These are phyloP conservation scores for Neurospora sp. DNA, from an alignment of 495 filamentous ascomycete species.

Conservation along the genomic window DNA sequence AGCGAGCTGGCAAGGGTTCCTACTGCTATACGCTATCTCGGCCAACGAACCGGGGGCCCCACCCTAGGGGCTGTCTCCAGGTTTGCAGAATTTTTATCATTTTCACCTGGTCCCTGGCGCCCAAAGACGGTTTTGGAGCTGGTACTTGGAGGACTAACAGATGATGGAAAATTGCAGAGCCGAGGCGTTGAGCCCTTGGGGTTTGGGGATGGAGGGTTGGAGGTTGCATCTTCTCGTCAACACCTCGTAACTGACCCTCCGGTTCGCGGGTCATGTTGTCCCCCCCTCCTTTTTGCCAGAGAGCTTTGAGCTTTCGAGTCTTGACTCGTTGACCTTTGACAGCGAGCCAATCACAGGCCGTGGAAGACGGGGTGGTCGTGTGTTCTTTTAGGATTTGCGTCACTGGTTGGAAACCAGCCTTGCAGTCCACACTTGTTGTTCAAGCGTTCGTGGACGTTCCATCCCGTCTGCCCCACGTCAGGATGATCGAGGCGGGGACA, in stretches of 20 bases:
- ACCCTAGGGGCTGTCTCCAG: conserved; percentile 23
- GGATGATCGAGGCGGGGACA: conserved; percentile 1
- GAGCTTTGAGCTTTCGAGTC: not conserved
- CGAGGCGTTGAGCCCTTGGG: not conserved
- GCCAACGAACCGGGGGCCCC: conserved; percentile 14
- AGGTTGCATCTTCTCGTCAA: not conserved
- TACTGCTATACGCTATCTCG: not conserved
- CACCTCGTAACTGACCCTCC: not conserved
- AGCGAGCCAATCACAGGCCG: not conserved
- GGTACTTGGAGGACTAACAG: not conserved
- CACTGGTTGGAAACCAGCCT: conserved; percentile 6
- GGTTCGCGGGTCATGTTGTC: not conserved
- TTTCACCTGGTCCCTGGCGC: conserved; percentile 4
- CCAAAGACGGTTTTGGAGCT: not conserved
- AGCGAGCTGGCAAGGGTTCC: not conserved
- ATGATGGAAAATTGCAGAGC: not conserved
- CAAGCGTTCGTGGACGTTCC: not conserved
- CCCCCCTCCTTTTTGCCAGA: not conserved
- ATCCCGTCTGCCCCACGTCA: conserved; percentile 1
- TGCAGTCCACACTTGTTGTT: not conserved
- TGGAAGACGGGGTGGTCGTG: not conserved
- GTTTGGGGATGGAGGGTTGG: not conserved
- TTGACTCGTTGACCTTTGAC: not conserved
- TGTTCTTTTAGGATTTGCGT: conserved; percentile 5
- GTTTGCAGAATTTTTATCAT: conserved; percentile 19